Base-by-base conservation (phyloP, 768 basidiomycete species). In the Lepiota brunneoincarnata region DNA sequence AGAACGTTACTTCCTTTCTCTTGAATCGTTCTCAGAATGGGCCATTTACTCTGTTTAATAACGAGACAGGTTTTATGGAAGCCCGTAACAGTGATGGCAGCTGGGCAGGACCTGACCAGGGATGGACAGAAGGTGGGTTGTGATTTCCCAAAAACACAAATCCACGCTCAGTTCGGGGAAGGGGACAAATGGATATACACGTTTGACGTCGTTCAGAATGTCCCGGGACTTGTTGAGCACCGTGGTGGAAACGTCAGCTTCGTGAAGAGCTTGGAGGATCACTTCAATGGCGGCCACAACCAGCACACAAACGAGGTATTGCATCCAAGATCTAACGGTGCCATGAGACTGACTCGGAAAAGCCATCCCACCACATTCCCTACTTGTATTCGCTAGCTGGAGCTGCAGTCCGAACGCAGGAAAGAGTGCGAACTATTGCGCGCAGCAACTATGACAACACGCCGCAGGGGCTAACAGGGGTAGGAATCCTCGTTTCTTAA, bases 331-430 rank as follows among this genome's bases (percentile, higher is more conserved):
- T 11, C 7, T 31, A 4, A 34, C 35, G 15, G 31, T 10, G 6
- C 23, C 28, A 48, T 10, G 7, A 31, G 31, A 31, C 31, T 31
- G 31, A 31, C 7, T 31, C 31, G 11, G 20, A 20, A 41, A 50
- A 89, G 86, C 89, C 91, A 0, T 89, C 87, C 0, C 91, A 91
- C 56, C 89, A 92, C 63, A 89, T 92, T 42, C 89, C 91, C 0
- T 92, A 91, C 63, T 72, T 92, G 28, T 92, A 92, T 60, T 72
- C 85, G 0, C 69, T 89, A 0, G 87, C 86, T 0, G 85, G 82
- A 2, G 83, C 85, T 0, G 81, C 89, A 1, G 80, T 79, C 17
- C 85, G 82, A 61, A 78, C 86, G 0, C 89, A 91, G 66, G 77
- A 80, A 50, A 81, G 81, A 18, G 78, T 91, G 6, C 79, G 86